Evolutionary conservation across 2,329 filamentous ascomycete species (phyloP).

Genomic region (Aspergillus floridensis): DNA sequence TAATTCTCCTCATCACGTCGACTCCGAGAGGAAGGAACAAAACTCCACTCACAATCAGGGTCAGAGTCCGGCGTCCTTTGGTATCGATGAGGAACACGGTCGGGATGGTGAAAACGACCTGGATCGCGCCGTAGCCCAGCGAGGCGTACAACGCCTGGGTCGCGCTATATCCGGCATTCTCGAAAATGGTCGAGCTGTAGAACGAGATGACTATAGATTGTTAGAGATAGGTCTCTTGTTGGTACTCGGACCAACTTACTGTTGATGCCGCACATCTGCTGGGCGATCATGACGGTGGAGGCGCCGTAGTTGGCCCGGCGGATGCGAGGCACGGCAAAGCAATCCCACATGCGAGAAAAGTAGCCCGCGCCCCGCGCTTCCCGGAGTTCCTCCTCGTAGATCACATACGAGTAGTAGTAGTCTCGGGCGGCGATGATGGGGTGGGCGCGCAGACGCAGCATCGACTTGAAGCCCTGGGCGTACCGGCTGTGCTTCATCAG

Average conservation of each 20-base stretch:
- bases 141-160: conserved; percentile 60
- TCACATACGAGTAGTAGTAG: conserved; percentile 58
- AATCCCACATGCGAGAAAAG: conserved; percentile 54
- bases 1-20: no score
- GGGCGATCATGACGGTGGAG: conserved; percentile 74
- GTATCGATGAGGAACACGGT: conserved; percentile 65
- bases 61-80: conserved; percentile 59
- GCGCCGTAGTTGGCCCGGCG: conserved; percentile 68
- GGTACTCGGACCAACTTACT: conserved; percentile 39
- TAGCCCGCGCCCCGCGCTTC: conserved; percentile 52
- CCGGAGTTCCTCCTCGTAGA: conserved; percentile 47
- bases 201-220: conserved; percentile 57
- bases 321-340: conserved; percentile 48
- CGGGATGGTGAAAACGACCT: conserved; percentile 61
- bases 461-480: conserved; percentile 16
- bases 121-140: conserved; percentile 62
- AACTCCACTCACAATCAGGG: conserved; percentile 17
- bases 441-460: conserved; percentile 20
- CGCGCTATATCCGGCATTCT: conserved; percentile 53
- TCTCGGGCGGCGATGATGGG: conserved; percentile 54
- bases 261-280: conserved; percentile 62
- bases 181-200: conserved; percentile 62
- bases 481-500: conserved; percentile 22
- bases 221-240: no score
- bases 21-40: no score